These are phyloP conservation scores for Kurtzmaniella quercitrusa DNA, from an alignment of 1,139 yeast genomes.

Conservation along the genomic window DNA sequence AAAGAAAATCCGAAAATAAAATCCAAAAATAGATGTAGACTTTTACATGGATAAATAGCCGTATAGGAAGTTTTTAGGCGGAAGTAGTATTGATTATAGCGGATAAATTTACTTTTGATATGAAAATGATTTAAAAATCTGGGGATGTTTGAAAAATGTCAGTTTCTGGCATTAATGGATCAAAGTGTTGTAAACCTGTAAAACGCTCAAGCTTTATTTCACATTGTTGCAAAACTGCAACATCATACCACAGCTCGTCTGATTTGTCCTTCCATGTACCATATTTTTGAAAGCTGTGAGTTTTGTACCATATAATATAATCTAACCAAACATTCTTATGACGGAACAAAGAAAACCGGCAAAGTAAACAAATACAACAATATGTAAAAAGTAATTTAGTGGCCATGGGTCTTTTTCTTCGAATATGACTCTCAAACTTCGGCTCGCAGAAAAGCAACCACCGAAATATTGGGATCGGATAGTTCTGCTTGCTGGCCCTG, in stretches of 20 bases:
- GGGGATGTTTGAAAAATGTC: not conserved
- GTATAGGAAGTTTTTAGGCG: no score
- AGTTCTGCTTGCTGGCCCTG: constrained; percentile 15
- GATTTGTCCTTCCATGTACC: constrained; percentile 17
- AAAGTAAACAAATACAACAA: constrained; percentile 16
- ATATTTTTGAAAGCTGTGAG: constrained; percentile 9
- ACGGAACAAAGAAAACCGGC: constrained; percentile 19
- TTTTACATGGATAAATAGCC: no score
- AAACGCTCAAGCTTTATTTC: not conserved
- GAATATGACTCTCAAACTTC: constrained; percentile 17
- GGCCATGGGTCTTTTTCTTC: constrained; percentile 19
- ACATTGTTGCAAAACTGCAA: constrained; percentile 4
- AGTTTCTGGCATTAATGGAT: not conserved
- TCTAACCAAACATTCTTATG: constrained; percentile 25
- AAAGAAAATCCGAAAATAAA: no score
- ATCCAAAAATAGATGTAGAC: no score
- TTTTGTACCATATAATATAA: constrained; percentile 21
- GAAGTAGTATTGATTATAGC: no score
- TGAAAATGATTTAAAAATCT: no score
- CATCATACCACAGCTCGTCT: constrained; percentile 14
- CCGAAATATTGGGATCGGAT: constrained; percentile 25
- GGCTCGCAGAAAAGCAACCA: constrained; percentile 20
- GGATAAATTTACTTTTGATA: no score
- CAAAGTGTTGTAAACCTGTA: not conserved
- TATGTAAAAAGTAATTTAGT: constrained; percentile 23